Conservation (phyloP, 768 basidiomycete genomes). For the Boletus pseudo-olivaceus region DNA sequence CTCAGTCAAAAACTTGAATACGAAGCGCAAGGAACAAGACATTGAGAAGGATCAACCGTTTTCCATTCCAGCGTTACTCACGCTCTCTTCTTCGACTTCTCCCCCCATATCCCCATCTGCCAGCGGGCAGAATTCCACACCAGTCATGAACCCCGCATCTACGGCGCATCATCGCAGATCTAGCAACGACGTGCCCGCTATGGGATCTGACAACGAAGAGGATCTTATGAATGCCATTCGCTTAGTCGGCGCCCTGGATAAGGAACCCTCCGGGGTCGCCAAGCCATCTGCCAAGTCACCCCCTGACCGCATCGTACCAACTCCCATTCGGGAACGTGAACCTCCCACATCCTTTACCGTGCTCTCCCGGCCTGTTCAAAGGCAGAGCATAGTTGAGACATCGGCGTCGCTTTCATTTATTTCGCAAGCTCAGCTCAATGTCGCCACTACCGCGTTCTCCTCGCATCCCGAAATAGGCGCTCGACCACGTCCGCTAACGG, state of each 20-base stretch:
- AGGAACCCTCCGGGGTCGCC: conserved; percentile 9
- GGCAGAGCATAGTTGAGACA: conserved; percentile 24
- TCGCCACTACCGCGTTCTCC: background rate
- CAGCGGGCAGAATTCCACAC: conserved; percentile 5
- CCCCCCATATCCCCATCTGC: conserved; percentile 17
- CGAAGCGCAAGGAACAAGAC: conserved; percentile 19
- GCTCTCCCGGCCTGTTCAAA: conserved; percentile 52
- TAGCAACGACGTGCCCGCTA: conserved; percentile 13
- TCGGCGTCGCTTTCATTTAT: conserved; percentile 8
- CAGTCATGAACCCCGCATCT: background rate
- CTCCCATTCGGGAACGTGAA: conserved; percentile 54
- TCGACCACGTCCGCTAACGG: conserved; percentile 13
- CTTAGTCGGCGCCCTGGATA: conserved; percentile 27
- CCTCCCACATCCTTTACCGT: conserved; percentile 60
- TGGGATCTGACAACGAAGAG: conserved; percentile 21
- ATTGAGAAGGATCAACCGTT: conserved; percentile 27
- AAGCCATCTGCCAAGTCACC: background rate
- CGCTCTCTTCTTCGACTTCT: conserved; percentile 16
- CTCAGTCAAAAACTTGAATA: conserved; percentile 23
- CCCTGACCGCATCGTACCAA: conserved; percentile 40
- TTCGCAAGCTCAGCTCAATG: background rate
- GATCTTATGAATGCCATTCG: conserved; percentile 32
- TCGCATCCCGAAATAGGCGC: conserved; percentile 11
- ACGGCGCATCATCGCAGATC: conserved; percentile 16
- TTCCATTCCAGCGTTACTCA: conserved; percentile 27